Percentiles rank a stretch among this genome's conserved stretches.
Conservation (phyloP, 208 protist species). For the Trypanosoma platydactyli region DNA sequence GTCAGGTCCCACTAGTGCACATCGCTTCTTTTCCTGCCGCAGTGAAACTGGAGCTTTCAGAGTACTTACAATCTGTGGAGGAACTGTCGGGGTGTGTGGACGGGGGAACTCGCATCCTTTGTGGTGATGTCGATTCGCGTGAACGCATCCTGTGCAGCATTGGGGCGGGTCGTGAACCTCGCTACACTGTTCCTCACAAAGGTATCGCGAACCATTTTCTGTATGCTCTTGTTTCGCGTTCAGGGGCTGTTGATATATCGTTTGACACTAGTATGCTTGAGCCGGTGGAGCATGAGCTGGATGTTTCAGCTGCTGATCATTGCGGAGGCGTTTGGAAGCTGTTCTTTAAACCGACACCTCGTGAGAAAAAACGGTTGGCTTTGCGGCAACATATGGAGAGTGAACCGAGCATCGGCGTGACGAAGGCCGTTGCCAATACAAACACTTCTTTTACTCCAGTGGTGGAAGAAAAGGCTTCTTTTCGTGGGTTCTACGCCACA, state of each 20-base stretch:
- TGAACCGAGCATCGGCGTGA: no score
- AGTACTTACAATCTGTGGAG: not conserved
- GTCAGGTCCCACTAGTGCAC: conserved; percentile 12
- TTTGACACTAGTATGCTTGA: conserved; percentile 20
- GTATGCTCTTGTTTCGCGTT: conserved; percentile 6
- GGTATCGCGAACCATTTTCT: conserved; percentile 8
- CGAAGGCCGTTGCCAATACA: not conserved
- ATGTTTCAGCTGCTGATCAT: not conserved
- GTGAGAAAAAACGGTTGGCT: conserved; percentile 19
- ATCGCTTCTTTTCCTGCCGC: conserved; percentile 19
- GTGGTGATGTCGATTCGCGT: conserved; percentile 9
- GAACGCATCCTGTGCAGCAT: conserved; percentile 2
- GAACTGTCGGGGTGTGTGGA: not conserved
- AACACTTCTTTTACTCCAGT: no score
- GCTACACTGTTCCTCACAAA: conserved; percentile 4
- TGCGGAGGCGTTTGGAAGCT: conserved; percentile 10
- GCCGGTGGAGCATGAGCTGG: not conserved
- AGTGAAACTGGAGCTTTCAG: conserved; percentile 9
- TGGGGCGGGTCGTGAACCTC: not conserved
- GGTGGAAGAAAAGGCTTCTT: no score
- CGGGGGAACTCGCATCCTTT: not conserved
- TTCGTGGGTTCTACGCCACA: not conserved
- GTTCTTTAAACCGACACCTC: conserved; percentile 20
- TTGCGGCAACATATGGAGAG: not conserved
- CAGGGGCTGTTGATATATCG: conserved; percentile 18